These are phyloP conservation scores for Gleditsia sinensis DNA, from an alignment of 306 rosid genomes.

Conservation along the genomic window DNA sequence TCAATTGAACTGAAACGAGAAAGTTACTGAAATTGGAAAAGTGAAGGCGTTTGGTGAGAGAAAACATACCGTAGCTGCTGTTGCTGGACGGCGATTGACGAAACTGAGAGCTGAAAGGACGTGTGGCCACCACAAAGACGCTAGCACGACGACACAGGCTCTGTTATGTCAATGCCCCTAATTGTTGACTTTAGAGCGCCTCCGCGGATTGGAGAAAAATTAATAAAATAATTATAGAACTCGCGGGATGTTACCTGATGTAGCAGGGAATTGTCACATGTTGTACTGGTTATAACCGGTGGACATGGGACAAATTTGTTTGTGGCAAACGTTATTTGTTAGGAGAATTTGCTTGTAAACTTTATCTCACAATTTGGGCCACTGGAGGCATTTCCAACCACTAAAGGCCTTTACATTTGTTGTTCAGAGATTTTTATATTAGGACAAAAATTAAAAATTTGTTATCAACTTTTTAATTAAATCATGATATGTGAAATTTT, in stretches of 20 bases:
- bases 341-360: not conserved
- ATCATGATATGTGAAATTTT: too few species aligned
- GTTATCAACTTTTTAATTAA: too few species aligned
- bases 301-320: too few species aligned
- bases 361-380: too few species aligned
- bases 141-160: not conserved
- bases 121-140: constrained; percentile 61
- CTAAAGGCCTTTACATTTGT: too few species aligned
- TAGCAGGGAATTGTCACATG: not conserved
- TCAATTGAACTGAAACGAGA: not conserved
- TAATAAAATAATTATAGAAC: too few species aligned
- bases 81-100: not conserved
- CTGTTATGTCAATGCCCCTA: not conserved
- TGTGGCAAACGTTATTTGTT: not conserved
- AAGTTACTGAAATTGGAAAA: not conserved
- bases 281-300: not conserved
- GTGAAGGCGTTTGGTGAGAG: not conserved
- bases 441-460: too few species aligned
- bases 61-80: not conserved
- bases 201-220: not conserved
- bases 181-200: not conserved
- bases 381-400: too few species aligned
- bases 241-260: not conserved
- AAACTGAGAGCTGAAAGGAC: constrained; percentile 37
- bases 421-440: too few species aligned